These are phyloP conservation scores for Zasmidium citrigriseum DNA, from an alignment of 2,329 filamentous ascomycete species.

Conservation along the genomic window DNA sequence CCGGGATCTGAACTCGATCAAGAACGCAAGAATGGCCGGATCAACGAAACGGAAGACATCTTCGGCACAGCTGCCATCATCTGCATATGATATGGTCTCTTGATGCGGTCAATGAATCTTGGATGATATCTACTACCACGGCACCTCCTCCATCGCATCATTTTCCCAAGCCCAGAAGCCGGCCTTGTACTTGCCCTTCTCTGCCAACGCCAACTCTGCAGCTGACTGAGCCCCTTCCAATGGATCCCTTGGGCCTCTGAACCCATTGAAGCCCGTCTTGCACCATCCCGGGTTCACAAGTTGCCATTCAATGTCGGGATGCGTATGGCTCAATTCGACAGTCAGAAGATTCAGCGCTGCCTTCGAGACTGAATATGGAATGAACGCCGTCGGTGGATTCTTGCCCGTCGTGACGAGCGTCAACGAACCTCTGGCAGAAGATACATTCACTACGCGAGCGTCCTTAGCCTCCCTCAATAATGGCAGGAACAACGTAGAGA, in stretches of 20 bases:
- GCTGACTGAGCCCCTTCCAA: constrained; percentile 24
- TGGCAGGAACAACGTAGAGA: constrained; percentile 34
- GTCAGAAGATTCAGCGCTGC: constrained; percentile 28
- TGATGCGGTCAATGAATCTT: too few species aligned
- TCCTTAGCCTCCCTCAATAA: constrained; percentile 27
- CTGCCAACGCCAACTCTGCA: constrained; percentile 19
- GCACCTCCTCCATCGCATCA: constrained; percentile 14
- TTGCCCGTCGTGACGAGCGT: constrained; percentile 23
- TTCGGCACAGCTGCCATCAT: too few species aligned
- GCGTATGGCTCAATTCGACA: constrained; percentile 23
- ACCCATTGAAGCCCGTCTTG: constrained; percentile 30
- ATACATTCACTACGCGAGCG: constrained; percentile 39
- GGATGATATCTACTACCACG: constrained; percentile 12
- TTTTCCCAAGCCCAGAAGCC: constrained; percentile 25
- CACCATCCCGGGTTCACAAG: constrained; percentile 27
- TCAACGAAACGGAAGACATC: too few species aligned
- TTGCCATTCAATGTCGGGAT: constrained; percentile 19
- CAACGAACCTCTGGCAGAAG: constrained; percentile 34
- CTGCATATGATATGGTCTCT: too few species aligned
- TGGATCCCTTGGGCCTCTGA: constrained; percentile 25
- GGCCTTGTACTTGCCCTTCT: constrained; percentile 14
- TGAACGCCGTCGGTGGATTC: constrained; percentile 31
- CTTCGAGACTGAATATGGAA: constrained; percentile 28
- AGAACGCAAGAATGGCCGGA: too few species aligned
- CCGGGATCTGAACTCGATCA: too few species aligned